Evolutionary conservation across 129 eudicot species (phyloP).

Genomic region (Escallonia herrerae): DNA sequence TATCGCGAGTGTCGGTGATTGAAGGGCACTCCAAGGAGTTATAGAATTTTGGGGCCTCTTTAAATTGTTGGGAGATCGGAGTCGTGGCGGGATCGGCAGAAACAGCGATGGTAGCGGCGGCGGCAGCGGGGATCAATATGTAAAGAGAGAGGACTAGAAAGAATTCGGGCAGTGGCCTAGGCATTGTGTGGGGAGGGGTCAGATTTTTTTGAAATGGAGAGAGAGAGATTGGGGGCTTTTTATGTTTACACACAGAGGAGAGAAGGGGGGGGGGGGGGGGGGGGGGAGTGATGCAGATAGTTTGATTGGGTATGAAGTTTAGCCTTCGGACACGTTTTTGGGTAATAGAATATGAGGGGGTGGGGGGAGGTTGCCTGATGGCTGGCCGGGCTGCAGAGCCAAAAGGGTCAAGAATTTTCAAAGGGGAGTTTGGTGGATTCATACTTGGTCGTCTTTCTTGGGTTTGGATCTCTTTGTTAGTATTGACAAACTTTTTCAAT

Average conservation of each 20-base stretch:
- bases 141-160: background rate
- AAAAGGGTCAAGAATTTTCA: background rate
- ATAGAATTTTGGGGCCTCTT: constrained; percentile 71
- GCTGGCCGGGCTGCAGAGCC: background rate
- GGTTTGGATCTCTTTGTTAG: too few relatives aligned
- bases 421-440: constrained; percentile 1
- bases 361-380: background rate
- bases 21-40: constrained; percentile 44
- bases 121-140: constrained; percentile 4
- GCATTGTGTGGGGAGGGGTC: constrained; percentile 20
- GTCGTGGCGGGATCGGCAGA: constrained; percentile 4
- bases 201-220: constrained; percentile 23
- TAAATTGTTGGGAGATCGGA: constrained; percentile 25
- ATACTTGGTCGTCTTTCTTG: background rate
- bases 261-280: background rate
- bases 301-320: constrained; percentile 31
- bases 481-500: too few relatives aligned
- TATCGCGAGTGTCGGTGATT: background rate
- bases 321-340: constrained; percentile 30
- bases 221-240: constrained; percentile 7
- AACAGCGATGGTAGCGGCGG: constrained; percentile 3
- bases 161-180: constrained; percentile 7
- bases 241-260: background rate
- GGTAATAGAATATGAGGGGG: constrained; percentile 2
- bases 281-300: background rate